Base-by-base conservation (phyloP, 2,329 filamentous ascomycete genomes). In the Colletotrichum higginsianum region DNA sequence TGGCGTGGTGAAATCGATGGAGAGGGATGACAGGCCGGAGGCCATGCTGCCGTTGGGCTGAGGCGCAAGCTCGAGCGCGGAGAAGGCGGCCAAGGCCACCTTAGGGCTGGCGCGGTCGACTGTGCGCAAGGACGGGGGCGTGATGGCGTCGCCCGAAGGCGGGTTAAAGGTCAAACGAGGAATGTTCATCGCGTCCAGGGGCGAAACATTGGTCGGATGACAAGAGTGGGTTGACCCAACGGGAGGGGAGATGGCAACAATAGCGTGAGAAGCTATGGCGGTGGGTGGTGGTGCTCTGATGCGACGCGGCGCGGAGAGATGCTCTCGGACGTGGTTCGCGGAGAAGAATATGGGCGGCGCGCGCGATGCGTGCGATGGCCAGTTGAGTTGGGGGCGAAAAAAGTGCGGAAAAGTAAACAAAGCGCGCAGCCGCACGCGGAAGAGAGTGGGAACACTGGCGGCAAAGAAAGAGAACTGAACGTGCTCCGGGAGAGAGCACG, bases 1-100 rank as follows among this genome's bases (percentile, higher is more conserved):
- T 47, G 68, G 68, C 57, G 68, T 71, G 57, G 58, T 53, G 58
- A 71, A 68, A 7, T 38, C 53, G n/a, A 71, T 38, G 26, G 44
- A 30, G 40, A 63, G 58, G 38, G 65, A 56, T 35, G 44, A 23
- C 16, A 71, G 30, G 9, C 7, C 35, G 18, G 61, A n/a, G 18
- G 62, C 44, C 58, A 58, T 58, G 2, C n/a, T 40, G 52, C 46
- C 38, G 5, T 68, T 68, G 21, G 46, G 65, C 18, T 63, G 58
- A 21, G 44, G 52, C 4, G 57, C 26, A 38, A 49, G 23, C 16
- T 68, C 52, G 15, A 62, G 40, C 15, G 46, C 13, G 13, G 65
- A 40, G 15, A 68, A 68, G 9, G 52, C 38, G n/a, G 64, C 57
- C 18, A 57, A 38, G 23, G 63, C 58, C 68, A 21, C 46, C 21